A percentile compares a stretch with the other conserved stretches of the same genome.
Evolutionary conservation across 2,329 filamentous ascomycete species (phyloP).

Genomic region (Cladobotryum protrusum): DNA sequence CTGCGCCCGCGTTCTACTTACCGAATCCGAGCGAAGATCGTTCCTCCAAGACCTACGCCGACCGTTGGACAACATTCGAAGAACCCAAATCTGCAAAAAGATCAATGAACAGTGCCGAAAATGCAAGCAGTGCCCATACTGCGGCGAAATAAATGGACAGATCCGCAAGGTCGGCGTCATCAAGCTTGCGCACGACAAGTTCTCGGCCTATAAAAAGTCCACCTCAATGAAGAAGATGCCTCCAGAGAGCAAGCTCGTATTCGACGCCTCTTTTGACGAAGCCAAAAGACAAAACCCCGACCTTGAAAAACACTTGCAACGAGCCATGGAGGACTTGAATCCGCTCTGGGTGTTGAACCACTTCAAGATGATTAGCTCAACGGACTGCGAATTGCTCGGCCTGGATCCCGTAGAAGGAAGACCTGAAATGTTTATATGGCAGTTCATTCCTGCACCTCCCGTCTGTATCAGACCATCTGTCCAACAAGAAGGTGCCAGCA

Average conservation of each 20-base stretch:
- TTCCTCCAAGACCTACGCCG: conserved; percentile 76
- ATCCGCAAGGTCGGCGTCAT: conserved; percentile 90
- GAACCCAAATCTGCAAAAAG: conserved; percentile 76
- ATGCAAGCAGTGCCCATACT: conserved; percentile 73
- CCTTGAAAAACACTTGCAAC: conserved; percentile 83
- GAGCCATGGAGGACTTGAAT: conserved; percentile 91
- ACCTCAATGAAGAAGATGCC: conserved; percentile 78
- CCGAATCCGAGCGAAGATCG: conserved; percentile 68
- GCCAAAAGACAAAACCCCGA: conserved; percentile 74
- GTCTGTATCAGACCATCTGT: conserved; percentile 93
- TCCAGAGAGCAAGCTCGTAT: conserved; percentile 74
- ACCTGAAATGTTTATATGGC: conserved; percentile 97
- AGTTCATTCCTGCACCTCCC: conserved; percentile 87
- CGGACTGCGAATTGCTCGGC: conserved; percentile 86
- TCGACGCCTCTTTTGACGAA: conserved; percentile 77
- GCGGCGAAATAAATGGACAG: conserved; percentile 76
- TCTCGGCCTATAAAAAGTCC: conserved; percentile 79
- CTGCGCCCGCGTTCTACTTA: conserved; percentile 77
- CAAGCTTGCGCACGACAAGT: conserved; percentile 93
- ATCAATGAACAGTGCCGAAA: conserved; percentile 90
- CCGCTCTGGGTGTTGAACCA: conserved; percentile 83
- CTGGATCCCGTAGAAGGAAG: conserved; percentile 80
- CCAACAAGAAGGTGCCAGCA: conserved; percentile 85
- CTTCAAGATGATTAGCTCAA: conserved; percentile 78
- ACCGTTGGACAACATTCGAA: conserved; percentile 80